These are phyloP conservation scores for Pneumocystis jirovecii DNA, from an alignment of 1,139 yeast genomes.

Conservation along the genomic window DNA sequence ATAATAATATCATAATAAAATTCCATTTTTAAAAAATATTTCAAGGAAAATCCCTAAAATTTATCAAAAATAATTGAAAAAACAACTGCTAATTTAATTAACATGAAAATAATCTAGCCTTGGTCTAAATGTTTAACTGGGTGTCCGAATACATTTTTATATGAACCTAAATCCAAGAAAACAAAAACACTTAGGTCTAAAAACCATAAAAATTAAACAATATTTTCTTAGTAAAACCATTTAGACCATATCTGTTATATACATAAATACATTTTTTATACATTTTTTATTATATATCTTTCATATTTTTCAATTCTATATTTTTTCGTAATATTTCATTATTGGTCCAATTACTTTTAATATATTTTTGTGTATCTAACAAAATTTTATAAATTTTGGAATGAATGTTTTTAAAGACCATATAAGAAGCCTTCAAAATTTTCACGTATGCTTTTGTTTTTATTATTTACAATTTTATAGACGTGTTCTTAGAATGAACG, in stretches of 20 bases:
- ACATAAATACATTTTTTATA: background rate
- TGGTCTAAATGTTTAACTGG: no score
- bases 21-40: no score
- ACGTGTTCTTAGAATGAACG: conserved; percentile 17
- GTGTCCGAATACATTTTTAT: no score
- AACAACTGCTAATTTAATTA: no score
- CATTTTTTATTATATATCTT: background rate
- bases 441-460: background rate
- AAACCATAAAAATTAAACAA: background rate
- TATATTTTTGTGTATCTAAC: background rate
- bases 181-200: no score
- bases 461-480: background rate
- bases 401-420: background rate
- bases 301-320: background rate
- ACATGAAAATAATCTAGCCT: no score
- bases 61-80: no score
- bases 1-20: no score
- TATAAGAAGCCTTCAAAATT: background rate
- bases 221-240: background rate
- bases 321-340: background rate
- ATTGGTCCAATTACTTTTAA: background rate
- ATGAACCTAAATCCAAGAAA: no score
- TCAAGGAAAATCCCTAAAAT: no score
- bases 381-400: background rate
- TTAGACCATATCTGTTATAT: background rate